These are phyloP conservation scores for Sclerotinia subarctica DNA, from an alignment of 2,329 filamentous ascomycete species.

Conservation along the genomic window DNA sequence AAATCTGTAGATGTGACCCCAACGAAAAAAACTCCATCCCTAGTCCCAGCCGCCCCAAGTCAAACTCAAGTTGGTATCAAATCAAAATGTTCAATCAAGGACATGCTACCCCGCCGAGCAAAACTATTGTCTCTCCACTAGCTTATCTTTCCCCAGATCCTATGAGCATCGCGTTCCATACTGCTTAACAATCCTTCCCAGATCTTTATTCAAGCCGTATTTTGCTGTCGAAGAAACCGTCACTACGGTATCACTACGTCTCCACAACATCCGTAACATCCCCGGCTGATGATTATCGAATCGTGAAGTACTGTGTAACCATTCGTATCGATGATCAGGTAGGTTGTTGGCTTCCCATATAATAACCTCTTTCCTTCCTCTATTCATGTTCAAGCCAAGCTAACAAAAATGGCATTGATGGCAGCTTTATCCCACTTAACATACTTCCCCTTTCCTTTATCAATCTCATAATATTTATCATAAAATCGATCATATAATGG, in stretches of 20 bases:
- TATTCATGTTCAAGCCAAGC: not conserved
- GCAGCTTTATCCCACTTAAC: constrained; percentile 92
- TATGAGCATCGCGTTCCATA: not conserved
- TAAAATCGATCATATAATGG: constrained; percentile 93
- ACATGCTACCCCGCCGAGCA: not conserved
- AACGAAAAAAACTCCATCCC: not conserved
- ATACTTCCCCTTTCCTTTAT: constrained; percentile 97
- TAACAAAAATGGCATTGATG: constrained; percentile 60
- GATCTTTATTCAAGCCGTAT: not conserved
- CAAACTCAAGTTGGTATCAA: constrained; percentile 15
- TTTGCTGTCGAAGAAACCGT: not conserved
- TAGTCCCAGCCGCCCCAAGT: not conserved
- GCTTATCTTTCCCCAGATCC: not conserved
- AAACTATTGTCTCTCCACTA: not conserved
- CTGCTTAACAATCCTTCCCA: not conserved
- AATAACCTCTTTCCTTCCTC: not conserved
- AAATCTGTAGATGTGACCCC: not conserved
- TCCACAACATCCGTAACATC: not conserved
- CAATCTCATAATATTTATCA: constrained; percentile 95
- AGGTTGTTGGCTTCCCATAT: not conserved
- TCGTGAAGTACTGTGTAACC: not conserved
- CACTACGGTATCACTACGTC: not conserved
- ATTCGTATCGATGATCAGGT: not conserved
- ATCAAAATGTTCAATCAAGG: not conserved
- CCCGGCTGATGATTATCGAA: not conserved